Conservation (phyloP, 2,329 filamentous ascomycete species). For the Beauveria varroae region DNA sequence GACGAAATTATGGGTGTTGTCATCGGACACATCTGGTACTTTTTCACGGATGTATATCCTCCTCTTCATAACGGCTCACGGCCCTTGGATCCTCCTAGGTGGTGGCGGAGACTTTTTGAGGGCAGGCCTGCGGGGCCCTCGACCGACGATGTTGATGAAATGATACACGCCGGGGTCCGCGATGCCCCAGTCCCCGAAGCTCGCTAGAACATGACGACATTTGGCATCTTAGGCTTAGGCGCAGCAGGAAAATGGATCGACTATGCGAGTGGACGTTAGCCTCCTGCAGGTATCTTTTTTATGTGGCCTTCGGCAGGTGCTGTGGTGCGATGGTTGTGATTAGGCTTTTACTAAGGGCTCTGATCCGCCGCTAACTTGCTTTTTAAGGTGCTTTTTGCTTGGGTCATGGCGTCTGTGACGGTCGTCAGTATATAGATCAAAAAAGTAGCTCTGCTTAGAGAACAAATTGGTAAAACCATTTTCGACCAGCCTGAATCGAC, state of each 20-base stretch:
- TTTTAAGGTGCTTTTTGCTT: not conserved
- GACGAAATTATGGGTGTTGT: constrained; percentile 94
- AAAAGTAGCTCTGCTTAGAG: not conserved
- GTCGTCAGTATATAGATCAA: not conserved
- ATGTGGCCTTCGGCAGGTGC: no score
- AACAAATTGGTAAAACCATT: not conserved
- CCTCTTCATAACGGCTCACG: constrained; percentile 77
- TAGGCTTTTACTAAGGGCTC: no score
- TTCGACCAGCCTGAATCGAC: not conserved
- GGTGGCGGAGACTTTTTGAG: constrained; percentile 84
- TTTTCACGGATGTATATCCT: constrained; percentile 94
- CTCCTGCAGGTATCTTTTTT: not conserved
- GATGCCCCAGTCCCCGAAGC: constrained; percentile 5
- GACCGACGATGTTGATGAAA: constrained; percentile 28
- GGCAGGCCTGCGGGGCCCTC: constrained; percentile 41
- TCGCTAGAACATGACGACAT: not conserved
- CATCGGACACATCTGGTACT: constrained; percentile 96
- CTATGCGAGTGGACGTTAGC: not conserved
- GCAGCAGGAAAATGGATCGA: not conserved
- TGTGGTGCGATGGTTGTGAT: no score
- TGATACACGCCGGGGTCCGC: constrained; percentile 1
- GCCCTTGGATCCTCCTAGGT: constrained; percentile 80
- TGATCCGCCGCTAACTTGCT: not conserved
- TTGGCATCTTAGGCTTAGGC: not conserved
- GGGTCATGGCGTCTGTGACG: not conserved